Evolutionary conservation across 2,329 filamentous ascomycete species (phyloP).

Genomic region (Talaromyces sp.): DNA sequence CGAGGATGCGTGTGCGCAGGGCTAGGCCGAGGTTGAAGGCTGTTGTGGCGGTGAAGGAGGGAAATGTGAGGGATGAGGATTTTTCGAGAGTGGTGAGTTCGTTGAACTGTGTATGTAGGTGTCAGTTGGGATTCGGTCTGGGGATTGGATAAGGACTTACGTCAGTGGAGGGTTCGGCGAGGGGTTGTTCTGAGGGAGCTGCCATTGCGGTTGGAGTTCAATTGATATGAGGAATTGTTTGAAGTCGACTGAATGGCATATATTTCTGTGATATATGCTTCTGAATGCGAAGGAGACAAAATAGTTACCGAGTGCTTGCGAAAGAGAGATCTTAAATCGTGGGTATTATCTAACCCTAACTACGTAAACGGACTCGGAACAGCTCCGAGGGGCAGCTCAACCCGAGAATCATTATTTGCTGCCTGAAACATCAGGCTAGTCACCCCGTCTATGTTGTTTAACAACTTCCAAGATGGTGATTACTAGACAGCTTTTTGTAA

Average conservation of each 20-base stretch:
- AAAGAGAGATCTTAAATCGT: not conserved
- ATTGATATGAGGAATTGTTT: not conserved
- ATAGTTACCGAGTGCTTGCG: not conserved
- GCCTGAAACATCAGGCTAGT: not conserved
- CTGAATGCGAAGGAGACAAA: not conserved
- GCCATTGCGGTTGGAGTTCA: constrained; percentile 12
- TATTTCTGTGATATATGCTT: not conserved
- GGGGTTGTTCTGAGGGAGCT: not conserved
- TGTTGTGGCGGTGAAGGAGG: constrained; percentile 39
- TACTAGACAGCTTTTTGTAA: no score
- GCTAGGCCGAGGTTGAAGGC: constrained; percentile 41
- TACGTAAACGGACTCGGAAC: not conserved
- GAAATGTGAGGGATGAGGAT: constrained; percentile 33
- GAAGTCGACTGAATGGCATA: not conserved
- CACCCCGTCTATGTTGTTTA: not conserved
- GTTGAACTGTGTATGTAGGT: not conserved
- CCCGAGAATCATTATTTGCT: not conserved
- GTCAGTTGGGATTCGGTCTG: not conserved
- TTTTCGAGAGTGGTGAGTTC: not conserved
- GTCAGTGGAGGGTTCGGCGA: constrained; percentile 12
- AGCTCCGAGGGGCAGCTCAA: constrained; percentile 16
- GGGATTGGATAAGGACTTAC: constrained; percentile 7
- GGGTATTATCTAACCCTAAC: not conserved
- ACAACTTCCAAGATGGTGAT: no score
- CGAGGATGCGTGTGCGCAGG: constrained; percentile 40